Percentiles rank a stretch among this genome's conserved stretches.
Conservation (phyloP, 306 rosid genomes). For the Potentilla sterilis region DNA sequence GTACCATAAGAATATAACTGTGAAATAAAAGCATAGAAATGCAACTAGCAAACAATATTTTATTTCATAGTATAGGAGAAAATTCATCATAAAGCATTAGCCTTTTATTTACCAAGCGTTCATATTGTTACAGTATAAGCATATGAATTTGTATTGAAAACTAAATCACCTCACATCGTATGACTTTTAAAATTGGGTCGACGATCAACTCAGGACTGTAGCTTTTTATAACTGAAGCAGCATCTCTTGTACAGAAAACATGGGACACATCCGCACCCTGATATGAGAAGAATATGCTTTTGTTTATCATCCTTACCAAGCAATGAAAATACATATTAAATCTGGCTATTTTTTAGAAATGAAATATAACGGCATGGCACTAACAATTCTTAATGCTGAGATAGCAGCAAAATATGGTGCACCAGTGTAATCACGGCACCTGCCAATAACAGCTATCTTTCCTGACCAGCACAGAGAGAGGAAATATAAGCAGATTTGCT, state of each 20-base stretch:
- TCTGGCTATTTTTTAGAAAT: not conserved
- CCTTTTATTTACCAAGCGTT: not conserved
- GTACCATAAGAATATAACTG: conserved; percentile 15
- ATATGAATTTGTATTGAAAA: too few species aligned
- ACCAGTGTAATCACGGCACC: conserved; percentile 98
- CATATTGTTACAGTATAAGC: too few species aligned
- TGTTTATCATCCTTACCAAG: conserved; percentile 13
- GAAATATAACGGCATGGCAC: conserved; percentile 21
- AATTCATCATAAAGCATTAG: not conserved
- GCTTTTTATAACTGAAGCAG: conserved; percentile 81
- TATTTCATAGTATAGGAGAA: not conserved
- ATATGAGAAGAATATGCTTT: conserved; percentile 13
- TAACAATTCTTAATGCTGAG: conserved; percentile 82
- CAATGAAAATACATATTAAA: not conserved
- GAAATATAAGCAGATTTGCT: conserved; percentile 9
- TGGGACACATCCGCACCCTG: conserved; percentile 97
- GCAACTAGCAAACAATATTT: not conserved
- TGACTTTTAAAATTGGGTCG: conserved; percentile 83
- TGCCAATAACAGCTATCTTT: conserved; percentile 85
- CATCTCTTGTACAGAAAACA: conserved; percentile 91
- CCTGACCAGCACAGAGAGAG: conserved; percentile 53
- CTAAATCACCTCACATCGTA: conserved; percentile 55
- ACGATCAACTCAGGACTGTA: conserved; percentile 92
- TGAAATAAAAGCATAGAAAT: not conserved
- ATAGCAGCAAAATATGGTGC: conserved; percentile 97